Conservation (phyloP, 306 rosid species). For the Amphicarpaea edgeworthii region DNA sequence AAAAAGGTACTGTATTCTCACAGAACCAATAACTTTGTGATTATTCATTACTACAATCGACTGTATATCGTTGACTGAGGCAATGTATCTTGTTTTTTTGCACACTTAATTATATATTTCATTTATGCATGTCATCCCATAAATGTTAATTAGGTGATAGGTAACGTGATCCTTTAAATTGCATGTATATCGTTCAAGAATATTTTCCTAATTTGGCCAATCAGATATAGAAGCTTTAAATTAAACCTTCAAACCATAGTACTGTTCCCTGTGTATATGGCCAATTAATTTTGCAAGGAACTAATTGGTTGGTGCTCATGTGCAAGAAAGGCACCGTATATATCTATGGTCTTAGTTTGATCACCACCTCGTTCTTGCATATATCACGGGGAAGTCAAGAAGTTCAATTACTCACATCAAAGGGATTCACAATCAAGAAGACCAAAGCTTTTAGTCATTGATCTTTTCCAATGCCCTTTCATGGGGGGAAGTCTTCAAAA, state of each 20-base stretch:
- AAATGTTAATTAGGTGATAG: neutral
- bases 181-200: neutral
- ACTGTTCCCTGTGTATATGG: too few relatives aligned
- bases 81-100: neutral
- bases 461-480: neutral
- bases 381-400: neutral
- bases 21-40: too few relatives aligned
- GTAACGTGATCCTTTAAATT: neutral
- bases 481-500: neutral
- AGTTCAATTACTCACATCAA: conserved; percentile 2
- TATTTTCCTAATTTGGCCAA: too few relatives aligned
- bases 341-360: neutral
- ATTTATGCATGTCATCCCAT: neutral
- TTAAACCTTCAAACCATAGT: too few relatives aligned
- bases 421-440: neutral
- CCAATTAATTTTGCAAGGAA: neutral
- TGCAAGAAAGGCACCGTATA: neutral
- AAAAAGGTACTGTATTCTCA: too few relatives aligned
- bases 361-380: neutral
- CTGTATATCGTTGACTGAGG: neutral
- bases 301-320: too few relatives aligned
- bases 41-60: too few relatives aligned
- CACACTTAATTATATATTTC: neutral
- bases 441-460: neutral
- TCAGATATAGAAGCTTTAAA: too few relatives aligned